Base-by-base conservation (phyloP, 2,329 filamentous ascomycete species). In the Fusarium sublunatum region DNA sequence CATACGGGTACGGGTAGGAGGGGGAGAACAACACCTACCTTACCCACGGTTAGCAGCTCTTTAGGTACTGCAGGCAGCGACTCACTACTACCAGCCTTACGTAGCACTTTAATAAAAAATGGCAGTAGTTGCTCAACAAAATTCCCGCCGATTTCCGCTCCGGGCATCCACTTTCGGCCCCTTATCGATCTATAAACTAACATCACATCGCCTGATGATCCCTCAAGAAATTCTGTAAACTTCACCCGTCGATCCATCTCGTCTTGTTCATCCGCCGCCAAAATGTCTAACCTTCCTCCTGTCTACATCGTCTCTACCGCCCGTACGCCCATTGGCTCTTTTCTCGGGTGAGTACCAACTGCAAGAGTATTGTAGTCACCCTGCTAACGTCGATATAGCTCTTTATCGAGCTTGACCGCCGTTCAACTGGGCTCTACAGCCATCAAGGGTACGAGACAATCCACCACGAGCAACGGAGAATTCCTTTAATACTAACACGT, bases 231-330 rank as follows among this genome's bases (percentile, higher is more conserved):
- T 46, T 54, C 40, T 50, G 49, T 50, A 32, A 48, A 32, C 44
- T 65, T 46, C 56, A 42, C 49, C 58, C 45, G 19, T 19, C 19
- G 19, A 36, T 42, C 62, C 39, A 41, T 36, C 25, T 44, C 13
- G 28, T 43, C 15, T 19, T 19, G 19, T 19, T 42, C 42, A 56
- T 57, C 53, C 24, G 55, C 61, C 48, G 44, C 48, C 79, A 86
- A 72, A 59, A 96, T 96, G 91, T 85, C 92, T 75, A 87, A 86
- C 70, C 86, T 93, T 65, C 90, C 92, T 68, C 86, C 93, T 58
- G 94, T 99, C 68, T 99, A 99, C 82, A 97, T 99, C 74, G 93
- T 97, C 75, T 95, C 95, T 58, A 90, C 89, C 66, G 91, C 88
- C 73, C 88, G 93, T 79, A 99, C 95, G 67, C 95, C 95, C 49